Conservation (phyloP, 345 rosid species). For the Anacardium occidentale region DNA sequence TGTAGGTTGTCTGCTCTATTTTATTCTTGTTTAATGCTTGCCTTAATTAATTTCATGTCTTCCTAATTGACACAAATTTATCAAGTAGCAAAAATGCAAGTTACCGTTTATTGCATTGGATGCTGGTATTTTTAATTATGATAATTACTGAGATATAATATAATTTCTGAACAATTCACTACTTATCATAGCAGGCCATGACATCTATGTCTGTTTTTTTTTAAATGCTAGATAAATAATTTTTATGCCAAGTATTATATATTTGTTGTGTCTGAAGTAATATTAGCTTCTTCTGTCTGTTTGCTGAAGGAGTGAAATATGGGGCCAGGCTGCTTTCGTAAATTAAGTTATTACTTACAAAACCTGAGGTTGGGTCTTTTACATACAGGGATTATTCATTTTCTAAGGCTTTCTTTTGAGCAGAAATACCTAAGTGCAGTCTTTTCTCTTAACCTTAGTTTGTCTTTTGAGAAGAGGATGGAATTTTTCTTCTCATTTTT, state of each 20-base stretch:
- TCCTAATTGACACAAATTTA: neutral
- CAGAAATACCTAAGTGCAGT: neutral
- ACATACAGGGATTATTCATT: neutral
- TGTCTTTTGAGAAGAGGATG: neutral
- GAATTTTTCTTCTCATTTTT: neutral
- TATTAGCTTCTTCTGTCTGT: neutral
- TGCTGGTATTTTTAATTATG: neutral
- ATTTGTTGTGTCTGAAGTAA: neutral
- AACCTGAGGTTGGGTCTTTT: neutral
- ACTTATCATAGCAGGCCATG: neutral
- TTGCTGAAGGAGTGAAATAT: neutral
- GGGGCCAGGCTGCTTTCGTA: neutral
- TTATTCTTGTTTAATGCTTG: neutral
- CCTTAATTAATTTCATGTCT: neutral
- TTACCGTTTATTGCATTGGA: neutral
- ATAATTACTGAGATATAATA: neutral
- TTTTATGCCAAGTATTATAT: neutral
- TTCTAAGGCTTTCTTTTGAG: neutral
- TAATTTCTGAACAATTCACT: neutral
- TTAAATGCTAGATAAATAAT: neutral
- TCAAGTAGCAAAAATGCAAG: neutral
- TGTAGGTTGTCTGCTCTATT: constrained; percentile 37
- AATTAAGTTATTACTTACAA: neutral
- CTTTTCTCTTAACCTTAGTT: neutral
- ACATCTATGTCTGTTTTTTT: neutral